phyloP scores from a whole-genome alignment of 2,329 filamentous ascomycete genomes.

The Ascochyta rabiei region DNA sequence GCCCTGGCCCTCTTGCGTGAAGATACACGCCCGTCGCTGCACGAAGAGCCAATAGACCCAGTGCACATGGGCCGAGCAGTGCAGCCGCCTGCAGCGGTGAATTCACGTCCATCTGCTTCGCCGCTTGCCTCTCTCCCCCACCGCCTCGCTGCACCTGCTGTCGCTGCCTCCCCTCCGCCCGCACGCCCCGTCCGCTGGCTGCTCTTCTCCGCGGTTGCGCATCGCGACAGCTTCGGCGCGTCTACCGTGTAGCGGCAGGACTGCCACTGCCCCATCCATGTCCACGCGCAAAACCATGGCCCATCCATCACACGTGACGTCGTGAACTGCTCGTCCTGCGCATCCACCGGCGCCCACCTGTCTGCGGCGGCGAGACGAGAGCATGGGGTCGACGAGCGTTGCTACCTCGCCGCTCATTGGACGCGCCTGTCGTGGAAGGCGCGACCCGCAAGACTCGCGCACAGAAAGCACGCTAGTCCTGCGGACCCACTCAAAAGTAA shows the following conservation, averaged over 20 bases:
- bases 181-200: background rate
- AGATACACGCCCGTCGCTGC: slow-evolving; percentile 16
- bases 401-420: slow-evolving; percentile 25
- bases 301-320: background rate
- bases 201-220: background rate
- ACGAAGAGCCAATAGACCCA: slow-evolving; percentile 19
- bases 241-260: background rate
- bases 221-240: slow-evolving; percentile 3
- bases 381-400: slow-evolving; percentile 19
- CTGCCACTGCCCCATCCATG: background rate
- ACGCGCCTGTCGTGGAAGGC: slow-evolving; percentile 28
- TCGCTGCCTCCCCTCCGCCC: background rate
- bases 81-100: slow-evolving; percentile 14
- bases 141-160: background rate
- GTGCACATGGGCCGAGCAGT: background rate
- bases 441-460: slow-evolving; percentile 24
- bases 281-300: slow-evolving; percentile 7
- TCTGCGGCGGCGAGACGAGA: slow-evolving; percentile 9
- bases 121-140: background rate
- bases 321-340: background rate
- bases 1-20: slow-evolving; percentile 20
- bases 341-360: slow-evolving; percentile 3
- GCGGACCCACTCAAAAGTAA: slow-evolving; percentile 7
- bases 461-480: slow-evolving; percentile 19
- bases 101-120: slow-evolving; percentile 1